phyloP scores from a whole-genome alignment of 2,329 filamentous ascomycete genomes.

The Huntiella decipiens region DNA sequence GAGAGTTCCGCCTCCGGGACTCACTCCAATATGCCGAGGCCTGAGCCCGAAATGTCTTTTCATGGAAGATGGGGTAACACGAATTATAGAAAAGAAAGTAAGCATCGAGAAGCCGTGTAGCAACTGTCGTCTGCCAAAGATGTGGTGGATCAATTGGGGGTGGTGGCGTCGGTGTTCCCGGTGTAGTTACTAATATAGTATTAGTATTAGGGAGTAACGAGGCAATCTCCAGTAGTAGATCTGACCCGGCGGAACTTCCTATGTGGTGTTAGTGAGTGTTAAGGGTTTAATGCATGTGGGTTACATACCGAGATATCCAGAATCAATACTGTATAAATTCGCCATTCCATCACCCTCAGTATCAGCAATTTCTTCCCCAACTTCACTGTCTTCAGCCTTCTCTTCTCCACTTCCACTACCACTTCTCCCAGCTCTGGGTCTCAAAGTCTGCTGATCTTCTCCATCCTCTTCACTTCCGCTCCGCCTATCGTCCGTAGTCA shows the following conservation, averaged over 20 bases:
- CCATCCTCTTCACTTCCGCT: not conserved
- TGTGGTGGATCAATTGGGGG: slow-evolving; percentile 7
- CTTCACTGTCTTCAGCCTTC: not conserved
- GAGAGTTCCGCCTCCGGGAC: not conserved
- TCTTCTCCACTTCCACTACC: not conserved
- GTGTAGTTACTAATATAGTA: not conserved
- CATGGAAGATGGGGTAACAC: slow-evolving; percentile 27
- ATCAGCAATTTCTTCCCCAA: slow-evolving; percentile 6
- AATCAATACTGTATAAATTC: slow-evolving; percentile 13
- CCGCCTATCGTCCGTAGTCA: not conserved
- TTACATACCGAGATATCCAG: slow-evolving; percentile 15
- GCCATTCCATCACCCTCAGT: slow-evolving; percentile 16
- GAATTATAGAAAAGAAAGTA: slow-evolving; percentile 27
- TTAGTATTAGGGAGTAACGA: slow-evolving; percentile 2
- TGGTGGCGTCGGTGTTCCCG: not conserved
- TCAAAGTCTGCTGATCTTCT: not conserved
- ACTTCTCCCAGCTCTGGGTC: not conserved
- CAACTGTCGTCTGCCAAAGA: slow-evolving; percentile 9
- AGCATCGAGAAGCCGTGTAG: slow-evolving; percentile 18
- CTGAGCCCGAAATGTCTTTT: slow-evolving; percentile 24
- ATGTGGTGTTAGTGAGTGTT: not conserved
- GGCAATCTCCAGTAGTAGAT: slow-evolving; percentile 15
- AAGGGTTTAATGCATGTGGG: not conserved
- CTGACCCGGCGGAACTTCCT: slow-evolving; percentile 17
- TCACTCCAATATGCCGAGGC: slow-evolving; percentile 12